Percentiles rank a stretch among this genome's conserved stretches.
phyloP scores from a whole-genome alignment of 257 asterid genomes.

The Solanum sitiens region DNA sequence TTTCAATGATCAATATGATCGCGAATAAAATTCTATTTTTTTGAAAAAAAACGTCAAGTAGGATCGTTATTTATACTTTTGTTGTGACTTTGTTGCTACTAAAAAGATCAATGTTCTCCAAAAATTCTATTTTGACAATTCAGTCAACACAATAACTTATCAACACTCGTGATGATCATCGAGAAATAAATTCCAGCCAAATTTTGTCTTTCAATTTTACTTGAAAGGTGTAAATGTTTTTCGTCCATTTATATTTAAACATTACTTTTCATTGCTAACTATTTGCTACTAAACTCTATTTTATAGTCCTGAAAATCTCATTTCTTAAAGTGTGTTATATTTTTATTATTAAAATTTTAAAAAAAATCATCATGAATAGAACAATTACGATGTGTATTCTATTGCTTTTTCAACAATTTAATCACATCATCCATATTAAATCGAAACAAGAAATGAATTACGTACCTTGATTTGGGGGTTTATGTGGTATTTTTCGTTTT shows the following conservation, averaged over 20 bases:
- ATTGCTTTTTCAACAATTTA: neutral
- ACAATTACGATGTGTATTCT: neutral
- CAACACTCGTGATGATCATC: neutral
- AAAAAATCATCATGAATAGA: neutral
- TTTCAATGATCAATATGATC: neutral
- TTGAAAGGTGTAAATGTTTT: neutral
- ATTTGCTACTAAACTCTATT: too few relatives aligned
- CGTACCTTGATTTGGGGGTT: neutral
- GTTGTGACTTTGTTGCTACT: neutral
- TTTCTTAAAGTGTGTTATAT: neutral
- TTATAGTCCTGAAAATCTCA: neutral
- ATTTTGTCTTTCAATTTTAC: neutral
- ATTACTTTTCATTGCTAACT: neutral
- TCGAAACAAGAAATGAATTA: neutral
- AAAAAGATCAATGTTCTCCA: neutral
- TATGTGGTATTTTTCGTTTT: neutral
- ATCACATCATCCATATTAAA: neutral
- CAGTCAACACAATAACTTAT: neutral
- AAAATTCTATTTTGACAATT: neutral
- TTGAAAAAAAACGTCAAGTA: neutral
- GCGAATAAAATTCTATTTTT: too few relatives aligned
- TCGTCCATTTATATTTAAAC: neutral
- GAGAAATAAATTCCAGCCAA: neutral
- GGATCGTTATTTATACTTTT: neutral
- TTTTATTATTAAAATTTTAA: too few relatives aligned